phyloP scores from a whole-genome alignment of 2,329 filamentous ascomycete species.

The Zymoseptoria tritici region DNA sequence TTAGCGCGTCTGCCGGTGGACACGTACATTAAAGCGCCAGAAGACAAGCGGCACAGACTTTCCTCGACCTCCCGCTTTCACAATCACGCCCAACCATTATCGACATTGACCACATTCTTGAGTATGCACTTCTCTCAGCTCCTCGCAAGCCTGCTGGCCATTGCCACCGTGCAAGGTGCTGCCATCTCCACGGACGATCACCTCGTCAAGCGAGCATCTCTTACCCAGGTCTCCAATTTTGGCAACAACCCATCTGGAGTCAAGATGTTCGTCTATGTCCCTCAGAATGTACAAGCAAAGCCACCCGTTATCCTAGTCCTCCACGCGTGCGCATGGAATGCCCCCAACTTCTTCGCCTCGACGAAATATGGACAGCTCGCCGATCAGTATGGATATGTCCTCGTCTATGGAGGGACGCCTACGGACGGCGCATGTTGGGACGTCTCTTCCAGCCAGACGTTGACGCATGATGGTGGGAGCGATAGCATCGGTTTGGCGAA shows the following conservation, averaged over 20 bases:
- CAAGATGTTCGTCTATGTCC: not conserved
- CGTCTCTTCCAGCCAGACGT: conserved; percentile 46
- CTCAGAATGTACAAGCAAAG: not conserved
- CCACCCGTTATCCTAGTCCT: not conserved
- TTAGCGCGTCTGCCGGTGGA: not conserved
- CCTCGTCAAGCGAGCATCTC: not conserved
- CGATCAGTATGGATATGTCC: conserved; percentile 50
- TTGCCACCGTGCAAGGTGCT: not conserved
- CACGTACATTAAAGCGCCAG: not conserved
- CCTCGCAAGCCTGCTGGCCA: not conserved
- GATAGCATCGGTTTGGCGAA: conserved; percentile 51
- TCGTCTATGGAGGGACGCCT: conserved; percentile 51
- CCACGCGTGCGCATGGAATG: not conserved
- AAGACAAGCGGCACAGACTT: not conserved
- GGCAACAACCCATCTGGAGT: not conserved
- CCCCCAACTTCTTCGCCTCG: not conserved
- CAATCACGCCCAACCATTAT: not conserved
- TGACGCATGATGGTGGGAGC: conserved; percentile 51
- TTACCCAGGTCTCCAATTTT: not conserved
- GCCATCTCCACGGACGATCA: not conserved
- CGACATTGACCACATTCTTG: not conserved
- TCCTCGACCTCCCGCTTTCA: not conserved
- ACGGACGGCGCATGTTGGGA: conserved; percentile 53
- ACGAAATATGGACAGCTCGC: conserved; percentile 40
- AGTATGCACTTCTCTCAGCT: not conserved